Evolutionary conservation across 805 yeast species (phyloP), one percentile per base, ranked within the genome.

Genomic region (Millerozyma acaciae): DNA sequence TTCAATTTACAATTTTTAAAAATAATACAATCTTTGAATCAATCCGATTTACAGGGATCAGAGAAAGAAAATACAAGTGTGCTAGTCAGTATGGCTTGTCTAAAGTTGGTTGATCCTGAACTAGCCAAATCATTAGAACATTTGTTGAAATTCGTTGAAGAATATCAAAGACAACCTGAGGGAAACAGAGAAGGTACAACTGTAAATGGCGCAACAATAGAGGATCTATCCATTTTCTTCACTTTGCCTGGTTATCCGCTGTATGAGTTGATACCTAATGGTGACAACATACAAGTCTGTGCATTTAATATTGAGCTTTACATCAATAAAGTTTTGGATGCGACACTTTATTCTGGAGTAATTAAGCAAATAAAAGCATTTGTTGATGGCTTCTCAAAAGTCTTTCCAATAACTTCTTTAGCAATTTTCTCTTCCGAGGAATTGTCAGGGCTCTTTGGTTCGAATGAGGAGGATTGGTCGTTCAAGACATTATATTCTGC

Each of bases 401-500:
- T 86, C 1, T 82, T 90, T 55, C 95, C 96, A 0, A 80, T 80
- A 42, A 63, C 73, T 7, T 80, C 94, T 0, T 65, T 93, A 54
- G 51, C 73, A 8, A 73, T 86, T 2, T 82, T 93, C 45, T 70
- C 86, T 1, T 76, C 95, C 0, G 68, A 63, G n/a, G 97, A 90
- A 50, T 64, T 88, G 18, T 75, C 72, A 2, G 70, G 71, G 14
- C 50, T 90, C 23, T 77, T 85, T 45, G 97, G 97, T 4, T 77
- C 76, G 39, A 75, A 76, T 3, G 78, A 78, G 28, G 97, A 90
- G 51, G 97, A 90, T 50, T 93, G 97, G 97, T 71, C 83, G 0
- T 55, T 56, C 25, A 75, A 69, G 26, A 78, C 93, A 0, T 59
- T 90, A 17, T 44, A 66, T 5, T 65, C 75, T 2, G 68, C 80